Base-by-base conservation (phyloP, 768 basidiomycete species). In the Collybiopsis confluens region DNA sequence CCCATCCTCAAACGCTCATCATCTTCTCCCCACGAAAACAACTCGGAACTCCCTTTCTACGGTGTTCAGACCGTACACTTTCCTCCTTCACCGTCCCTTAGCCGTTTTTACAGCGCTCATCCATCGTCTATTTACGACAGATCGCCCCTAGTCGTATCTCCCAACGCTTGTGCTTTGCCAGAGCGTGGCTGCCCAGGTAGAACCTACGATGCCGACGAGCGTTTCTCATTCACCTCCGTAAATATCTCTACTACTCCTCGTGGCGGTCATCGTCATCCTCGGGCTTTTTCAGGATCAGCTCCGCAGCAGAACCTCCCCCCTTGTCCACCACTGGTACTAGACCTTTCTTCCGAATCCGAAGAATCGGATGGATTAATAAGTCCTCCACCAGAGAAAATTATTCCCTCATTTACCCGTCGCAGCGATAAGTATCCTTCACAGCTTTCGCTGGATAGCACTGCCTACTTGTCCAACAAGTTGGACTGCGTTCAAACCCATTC, bases 111-210 rank as follows among this genome's bases (percentile, higher is more conserved):
- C 57, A 59, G 73, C 49, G 78, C 73, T 51, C 73, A 87, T 68
- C 83, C 80, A 58, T 68, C 85, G 26, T 64, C 81, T 4, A 57
- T 65, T 7, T 92, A 92, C 70, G 90, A 92, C 73, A 86, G 90
- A 54, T 81, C 86, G 3, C 89, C 90, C 55, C 88, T 92, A 64
- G 72, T 82, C 63, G 86, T 90, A 59, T 63, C 79, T 21, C 85
- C 85, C 28, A 89, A 91, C 63, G 67, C 75, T 33, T 91, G 89
- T 63, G 82, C 84, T 9, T 76, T 93, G 21, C 90, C 91, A 33
- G 88, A 81, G 60, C 83, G 90, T 56, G 88, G 88, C 27, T 87
- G 85, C 64, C 85, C 85, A 46, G 86, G 86, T 24, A 77, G 83
- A 57, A 88, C 85, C 4, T 88, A 88, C 62, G 68, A 69, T 56